Evolutionary conservation across 1,139 yeast species (phyloP).

Genomic region (Scheffersomyces quercinus): DNA sequence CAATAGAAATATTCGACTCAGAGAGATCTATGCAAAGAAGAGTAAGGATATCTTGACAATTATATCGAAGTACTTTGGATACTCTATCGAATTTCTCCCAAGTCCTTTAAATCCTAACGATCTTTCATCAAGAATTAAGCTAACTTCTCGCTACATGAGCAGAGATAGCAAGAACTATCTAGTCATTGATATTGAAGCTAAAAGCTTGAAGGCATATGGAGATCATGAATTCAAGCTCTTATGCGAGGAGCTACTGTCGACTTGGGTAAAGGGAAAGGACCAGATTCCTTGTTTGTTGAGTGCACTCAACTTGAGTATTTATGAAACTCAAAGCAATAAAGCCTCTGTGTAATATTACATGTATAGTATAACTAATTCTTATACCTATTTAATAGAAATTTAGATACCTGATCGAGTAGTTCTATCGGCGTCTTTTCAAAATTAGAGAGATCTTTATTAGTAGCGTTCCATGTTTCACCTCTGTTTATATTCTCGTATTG

Average conservation of each 20-base stretch:
- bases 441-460: constrained; percentile 45
- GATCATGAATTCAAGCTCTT: constrained; percentile 44
- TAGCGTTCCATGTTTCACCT: constrained; percentile 59
- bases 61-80: constrained; percentile 72
- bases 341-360: background rate
- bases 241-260: constrained; percentile 58
- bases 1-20: constrained; percentile 61
- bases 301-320: constrained; percentile 68
- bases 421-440: constrained; percentile 37
- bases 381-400: constrained; percentile 1
- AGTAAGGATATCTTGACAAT: constrained; percentile 74
- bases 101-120: constrained; percentile 56
- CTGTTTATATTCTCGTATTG: constrained; percentile 50
- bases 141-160: constrained; percentile 53
- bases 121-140: constrained; percentile 53
- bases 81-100: constrained; percentile 68
- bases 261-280: constrained; percentile 69
- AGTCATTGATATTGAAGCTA: constrained; percentile 38
- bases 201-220: constrained; percentile 43
- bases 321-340: constrained; percentile 29
- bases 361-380: constrained; percentile 4
- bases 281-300: constrained; percentile 82
- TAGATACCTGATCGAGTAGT: constrained; percentile 30
- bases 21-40: constrained; percentile 65
- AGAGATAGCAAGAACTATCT: constrained; percentile 28